Evolutionary conservation across 331 rosid species (phyloP), one percentile per base, ranked within the genome.

Genomic region (Acacia pycnantha): DNA sequence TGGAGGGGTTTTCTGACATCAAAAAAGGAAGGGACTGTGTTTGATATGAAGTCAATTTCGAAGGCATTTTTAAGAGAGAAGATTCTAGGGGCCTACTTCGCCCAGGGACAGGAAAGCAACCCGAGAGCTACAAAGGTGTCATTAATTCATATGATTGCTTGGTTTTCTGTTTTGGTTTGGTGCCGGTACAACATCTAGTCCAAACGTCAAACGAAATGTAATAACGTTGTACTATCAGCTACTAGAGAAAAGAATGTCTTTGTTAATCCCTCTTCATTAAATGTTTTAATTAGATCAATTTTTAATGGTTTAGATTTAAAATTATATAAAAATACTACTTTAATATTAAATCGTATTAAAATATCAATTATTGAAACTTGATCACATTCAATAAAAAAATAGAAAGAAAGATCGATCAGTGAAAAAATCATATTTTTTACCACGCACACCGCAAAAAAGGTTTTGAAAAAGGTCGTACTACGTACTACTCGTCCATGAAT

Each of bases 21-120:
- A 1, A 14, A 46, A 46, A 71, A 26, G 40, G 59, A 31, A 26
- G 59, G 6, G 22, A 4, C 7, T 6, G 16, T 71, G 24, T 72
- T 26, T 71, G 76, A 31, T 72, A 47, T 16, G n/a, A 72, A 72
- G 76, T 72, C 76, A 47, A 47, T 72, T 72, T 72, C 41, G 18
- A 15, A 29, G 18, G 43, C 40, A 26, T 46, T 14, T 14, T 22
- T 43, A 46, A 47, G 33, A 8, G 21, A 16, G 41, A 47, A 72
- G 59, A 72, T 72, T 72, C 41, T 70, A 3, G 15, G 76, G 59
- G 26, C 61, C 24, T 46, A 46, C 21, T 46, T 27, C 21, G 31
- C 22, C 61, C 24, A 72, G 11, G 47, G 41, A 22, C 16, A 72
- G 14, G 76, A 71, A 44, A 71, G 53, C 8, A 22, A 46, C 76